Base-by-base conservation (phyloP, 1,284 basidiomycete genomes). In the Marasmius fiardii region DNA sequence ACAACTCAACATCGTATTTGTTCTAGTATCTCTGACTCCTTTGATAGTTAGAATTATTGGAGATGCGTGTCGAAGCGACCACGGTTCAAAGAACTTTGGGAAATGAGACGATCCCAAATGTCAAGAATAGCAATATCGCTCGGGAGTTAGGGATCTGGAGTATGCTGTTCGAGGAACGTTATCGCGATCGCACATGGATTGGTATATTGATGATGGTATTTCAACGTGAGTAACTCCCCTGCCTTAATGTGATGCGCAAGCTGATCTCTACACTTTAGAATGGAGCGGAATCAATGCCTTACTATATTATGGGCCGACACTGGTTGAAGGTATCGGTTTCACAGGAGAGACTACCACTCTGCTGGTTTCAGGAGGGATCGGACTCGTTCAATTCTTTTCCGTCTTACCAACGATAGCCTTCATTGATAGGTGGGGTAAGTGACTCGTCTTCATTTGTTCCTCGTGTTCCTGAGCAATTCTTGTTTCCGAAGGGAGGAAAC, bases 201-300 rank as follows among this genome's bases (percentile, higher is more conserved):
- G 89, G 88, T 1, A 71, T 90, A 7, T 67, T 83, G 61, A 80
- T 90, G 64, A 90, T 90, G 86, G 82, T 88, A 55, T 91, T 90
- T 62, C 89, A 91, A 71, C 89, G 88, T 90, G 61, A 41, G 85
- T 72, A 20, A 48, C 16, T 20, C 43, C 43, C 14, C 10, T 24
- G 34, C 35, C 48, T 20, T 18, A 33, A 51, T 16, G 21, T 18
- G 52, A 52, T 11, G 2, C 53, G 33, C 37, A 12, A 43, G 26
- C 18, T 28, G 14, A 16, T 49, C 4, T 33, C 37, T 51, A 21
- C 24, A 39, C 21, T 20, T 20, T 62, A 91, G 89, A 91, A 72
- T 91, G 89, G 89, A 86, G 84, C 58, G 90, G 90, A 1, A 91
- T 91, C 60, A 92, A 92, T 64, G 88, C 89, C 4, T 66, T 92